These are phyloP conservation scores for Fusarium sp. DNA, from an alignment of 2,329 filamentous ascomycete genomes.

Conservation along the genomic window DNA sequence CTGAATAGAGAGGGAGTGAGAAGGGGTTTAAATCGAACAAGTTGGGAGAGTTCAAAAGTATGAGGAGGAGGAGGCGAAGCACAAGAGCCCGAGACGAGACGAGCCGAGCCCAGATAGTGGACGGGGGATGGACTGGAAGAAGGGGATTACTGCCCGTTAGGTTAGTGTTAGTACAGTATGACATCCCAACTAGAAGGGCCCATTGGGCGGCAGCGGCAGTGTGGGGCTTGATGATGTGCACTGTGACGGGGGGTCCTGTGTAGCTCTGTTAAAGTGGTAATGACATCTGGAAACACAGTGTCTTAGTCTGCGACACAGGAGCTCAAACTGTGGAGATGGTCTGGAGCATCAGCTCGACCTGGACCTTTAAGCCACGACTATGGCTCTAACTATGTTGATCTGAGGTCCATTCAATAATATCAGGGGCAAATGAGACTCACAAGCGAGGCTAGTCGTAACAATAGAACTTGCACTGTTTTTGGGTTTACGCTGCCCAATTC, in stretches of 20 bases:
- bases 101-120: slow-evolving; percentile 28
- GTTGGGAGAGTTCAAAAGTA: slow-evolving; percentile 31
- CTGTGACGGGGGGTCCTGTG: slow-evolving; percentile 34
- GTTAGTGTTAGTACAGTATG: slow-evolving; percentile 15
- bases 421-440: slow-evolving; percentile 47
- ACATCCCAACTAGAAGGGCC: slow-evolving; percentile 40
- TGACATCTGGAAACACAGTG: slow-evolving; percentile 37
- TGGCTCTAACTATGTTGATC: slow-evolving; percentile 43
- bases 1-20: slow-evolving; percentile 9
- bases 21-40: slow-evolving; percentile 33
- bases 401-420: slow-evolving; percentile 29
- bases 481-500: slow-evolving; percentile 34
- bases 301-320: slow-evolving; percentile 9
- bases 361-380: slow-evolving; percentile 27
- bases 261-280: not conserved
- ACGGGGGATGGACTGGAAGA: slow-evolving; percentile 43
- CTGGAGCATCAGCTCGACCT: slow-evolving; percentile 31
- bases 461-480: slow-evolving; percentile 10
- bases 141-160: slow-evolving; percentile 40
- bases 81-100: slow-evolving; percentile 35
- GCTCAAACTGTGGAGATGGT: slow-evolving; percentile 40
- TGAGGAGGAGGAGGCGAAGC: slow-evolving; percentile 39
- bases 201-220: slow-evolving; percentile 35
- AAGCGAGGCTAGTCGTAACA: slow-evolving; percentile 22
- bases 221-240: slow-evolving; percentile 37